Evolutionary conservation across 306 rosid species (phyloP).

Genomic region (Purshia tridentata): DNA sequence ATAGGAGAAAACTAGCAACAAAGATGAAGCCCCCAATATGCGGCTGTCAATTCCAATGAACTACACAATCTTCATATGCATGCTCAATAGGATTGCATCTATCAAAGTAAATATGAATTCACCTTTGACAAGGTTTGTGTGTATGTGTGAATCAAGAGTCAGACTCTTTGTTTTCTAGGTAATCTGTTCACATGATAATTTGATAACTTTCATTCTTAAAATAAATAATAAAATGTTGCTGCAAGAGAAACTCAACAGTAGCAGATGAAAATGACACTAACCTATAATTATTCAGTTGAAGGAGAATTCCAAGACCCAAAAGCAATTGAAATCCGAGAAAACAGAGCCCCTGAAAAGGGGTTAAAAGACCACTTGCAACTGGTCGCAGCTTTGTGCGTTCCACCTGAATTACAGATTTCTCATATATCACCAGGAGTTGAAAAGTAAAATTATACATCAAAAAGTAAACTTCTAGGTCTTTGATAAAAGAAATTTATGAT

Average conservation of each 20-base stretch:
- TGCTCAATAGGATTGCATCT: too few species aligned
- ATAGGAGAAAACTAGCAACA: conserved; percentile 86
- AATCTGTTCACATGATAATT: neutral
- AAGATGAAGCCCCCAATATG: conserved; percentile 81
- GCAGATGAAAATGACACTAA: conserved; percentile 31
- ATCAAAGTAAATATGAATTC: too few species aligned
- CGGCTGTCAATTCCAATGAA: conserved; percentile 47
- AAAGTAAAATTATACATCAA: too few species aligned
- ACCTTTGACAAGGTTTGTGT: too few species aligned
- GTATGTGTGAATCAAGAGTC: neutral
- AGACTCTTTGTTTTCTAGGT: neutral
- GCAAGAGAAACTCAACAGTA: neutral
- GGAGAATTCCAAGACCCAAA: conserved; percentile 88
- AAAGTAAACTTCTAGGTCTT: neutral
- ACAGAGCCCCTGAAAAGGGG: conserved; percentile 81
- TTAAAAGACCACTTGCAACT: conserved; percentile 81
- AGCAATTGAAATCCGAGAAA: conserved; percentile 87
- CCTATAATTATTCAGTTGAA: conserved; percentile 83
- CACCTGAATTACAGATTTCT: conserved; percentile 49
- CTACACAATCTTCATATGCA: neutral
- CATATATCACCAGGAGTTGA: too few species aligned
- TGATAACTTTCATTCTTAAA: neutral
- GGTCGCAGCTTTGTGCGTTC: conserved; percentile 90
- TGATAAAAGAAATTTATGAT: neutral
- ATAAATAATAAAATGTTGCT: neutral